Base-by-base conservation (phyloP, 352 stramenopile species). In the Phytophthora tubulina region DNA sequence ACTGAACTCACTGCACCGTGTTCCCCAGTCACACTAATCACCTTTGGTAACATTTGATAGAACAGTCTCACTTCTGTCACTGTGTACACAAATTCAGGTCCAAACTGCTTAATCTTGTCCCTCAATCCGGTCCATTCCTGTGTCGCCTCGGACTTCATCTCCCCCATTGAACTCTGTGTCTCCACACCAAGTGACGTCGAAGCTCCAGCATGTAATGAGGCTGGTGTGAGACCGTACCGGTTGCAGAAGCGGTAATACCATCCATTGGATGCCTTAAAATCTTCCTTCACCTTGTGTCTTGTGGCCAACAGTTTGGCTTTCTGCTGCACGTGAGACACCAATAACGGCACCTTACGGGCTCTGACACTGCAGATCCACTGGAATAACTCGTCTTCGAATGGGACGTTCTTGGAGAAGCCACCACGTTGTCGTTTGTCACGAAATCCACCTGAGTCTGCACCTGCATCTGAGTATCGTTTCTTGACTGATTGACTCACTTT, bases 221-320 rank as follows among this genome's bases (percentile, higher is more conserved):
- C 69, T 2, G 75, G 73, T 3, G 80, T 78, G 55, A 92, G 75
- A 9, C 84, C 82, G 35, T 89, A 92, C n/a, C 86, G 82, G 13
- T 79, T 73, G 48, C 83, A 90, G 63, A 93, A 93, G 54, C 86
- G 84, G 54, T 92, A 91, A 66, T 93, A 93, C 86, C 86, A 93
- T 4, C 86, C 86, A 49, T 92, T 92, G 6, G 84, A 93, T 3
- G 86, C 86, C 53, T 86, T 86, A 46, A 88, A 89, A 21, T 59
- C 57, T 27, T 82, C 76, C 51, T 76, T 79, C 70, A 79, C 76
- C 39, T 72, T 67, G 76, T 88, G 78, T 27, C 79, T 57, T 7
- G 64, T 55, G 1, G 80, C 68, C 27, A 89, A 62, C 11, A 86
- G 56, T 56, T 86, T 85, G 50, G 81, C 81, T 39, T 89, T 89